Evolutionary conservation across 2,329 filamentous ascomycete genomes (phyloP).

Genomic region (Pseudocercospora ulei): DNA sequence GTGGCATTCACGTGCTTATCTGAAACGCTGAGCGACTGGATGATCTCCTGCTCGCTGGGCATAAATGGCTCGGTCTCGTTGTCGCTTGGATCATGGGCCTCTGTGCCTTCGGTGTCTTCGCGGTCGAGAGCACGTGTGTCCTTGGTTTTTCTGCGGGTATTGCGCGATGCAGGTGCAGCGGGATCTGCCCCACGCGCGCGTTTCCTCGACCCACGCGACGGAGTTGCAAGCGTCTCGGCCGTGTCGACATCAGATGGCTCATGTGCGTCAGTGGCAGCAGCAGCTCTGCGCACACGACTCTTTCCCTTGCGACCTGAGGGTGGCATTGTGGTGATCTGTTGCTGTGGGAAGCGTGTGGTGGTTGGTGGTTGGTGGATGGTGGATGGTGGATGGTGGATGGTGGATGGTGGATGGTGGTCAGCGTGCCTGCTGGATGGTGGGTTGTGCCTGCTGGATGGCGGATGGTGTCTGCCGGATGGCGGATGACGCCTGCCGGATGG

Average conservation of each 20-base stretch:
- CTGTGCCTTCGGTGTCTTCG: slow-evolving; percentile 35
- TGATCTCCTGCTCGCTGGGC: slow-evolving; percentile 39
- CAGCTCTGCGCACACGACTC: slow-evolving; percentile 29
- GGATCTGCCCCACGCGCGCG: slow-evolving; percentile 33
- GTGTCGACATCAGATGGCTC: slow-evolving; percentile 37
- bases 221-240: slow-evolving; percentile 42
- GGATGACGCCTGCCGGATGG: background rate
- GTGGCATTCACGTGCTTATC: slow-evolving; percentile 47
- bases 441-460: background rate
- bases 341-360: background rate
- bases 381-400: background rate
- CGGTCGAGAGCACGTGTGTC: slow-evolving; percentile 29
- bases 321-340: slow-evolving; percentile 23
- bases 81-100: slow-evolving; percentile 35
- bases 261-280: slow-evolving; percentile 24
- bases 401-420: background rate
- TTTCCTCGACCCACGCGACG: slow-evolving; percentile 42
- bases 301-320: slow-evolving; percentile 32
- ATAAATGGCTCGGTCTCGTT: slow-evolving; percentile 34
- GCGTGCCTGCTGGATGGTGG: background rate
- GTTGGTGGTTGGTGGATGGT: background rate
- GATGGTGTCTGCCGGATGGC: background rate
- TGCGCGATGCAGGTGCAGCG: slow-evolving; percentile 25
- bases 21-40: slow-evolving; percentile 39
- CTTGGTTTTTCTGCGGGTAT: slow-evolving; percentile 32